Evolutionary conservation across 306 rosid genomes (phyloP).

Genomic region (Corylus heterophylla): DNA sequence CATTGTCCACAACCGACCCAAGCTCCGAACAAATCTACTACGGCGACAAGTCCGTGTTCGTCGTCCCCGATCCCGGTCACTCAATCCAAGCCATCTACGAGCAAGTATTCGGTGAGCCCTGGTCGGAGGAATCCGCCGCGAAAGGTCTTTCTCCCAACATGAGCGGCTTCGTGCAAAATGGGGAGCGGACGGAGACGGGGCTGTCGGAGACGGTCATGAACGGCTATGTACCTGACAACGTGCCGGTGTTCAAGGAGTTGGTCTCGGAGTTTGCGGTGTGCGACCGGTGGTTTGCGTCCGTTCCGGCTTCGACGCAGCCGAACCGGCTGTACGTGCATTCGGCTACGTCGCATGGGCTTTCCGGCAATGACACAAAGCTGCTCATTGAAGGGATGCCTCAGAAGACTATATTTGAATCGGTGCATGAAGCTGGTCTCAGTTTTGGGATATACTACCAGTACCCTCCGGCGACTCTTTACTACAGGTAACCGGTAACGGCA

Average conservation of each 20-base stretch:
- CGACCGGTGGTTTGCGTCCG: constrained; percentile 78
- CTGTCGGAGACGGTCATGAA: constrained; percentile 64
- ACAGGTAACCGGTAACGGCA: constrained; percentile 66
- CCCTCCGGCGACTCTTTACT: constrained; percentile 63
- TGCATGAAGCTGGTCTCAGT: constrained; percentile 58
- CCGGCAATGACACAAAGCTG: constrained; percentile 45
- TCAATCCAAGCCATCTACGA: constrained; percentile 70
- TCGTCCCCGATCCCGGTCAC: constrained; percentile 83
- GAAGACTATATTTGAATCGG: constrained; percentile 75
- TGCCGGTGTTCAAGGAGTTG: constrained; percentile 53
- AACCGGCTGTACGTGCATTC: constrained; percentile 78
- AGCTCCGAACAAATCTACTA: constrained; percentile 40
- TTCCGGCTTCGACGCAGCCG: constrained; percentile 79
- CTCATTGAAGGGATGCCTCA: constrained; percentile 73
- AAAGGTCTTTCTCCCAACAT: constrained; percentile 45
- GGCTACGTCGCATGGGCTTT: constrained; percentile 72
- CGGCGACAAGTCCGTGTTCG: constrained; percentile 42
- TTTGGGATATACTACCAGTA: constrained; percentile 74
- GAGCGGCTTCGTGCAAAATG: constrained; percentile 74
- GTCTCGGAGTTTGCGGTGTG: constrained; percentile 72
- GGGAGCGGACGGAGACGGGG: constrained; percentile 34
- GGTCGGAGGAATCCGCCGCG: constrained; percentile 54
- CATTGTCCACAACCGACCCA: constrained; percentile 46
- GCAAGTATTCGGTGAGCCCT: constrained; percentile 75
- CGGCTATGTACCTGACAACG: constrained; percentile 57